Evolutionary conservation across 2,329 filamentous ascomycete species (phyloP), one percentile per base, ranked within the genome.

Genomic region (Paecilomyces dactylethromorphus): DNA sequence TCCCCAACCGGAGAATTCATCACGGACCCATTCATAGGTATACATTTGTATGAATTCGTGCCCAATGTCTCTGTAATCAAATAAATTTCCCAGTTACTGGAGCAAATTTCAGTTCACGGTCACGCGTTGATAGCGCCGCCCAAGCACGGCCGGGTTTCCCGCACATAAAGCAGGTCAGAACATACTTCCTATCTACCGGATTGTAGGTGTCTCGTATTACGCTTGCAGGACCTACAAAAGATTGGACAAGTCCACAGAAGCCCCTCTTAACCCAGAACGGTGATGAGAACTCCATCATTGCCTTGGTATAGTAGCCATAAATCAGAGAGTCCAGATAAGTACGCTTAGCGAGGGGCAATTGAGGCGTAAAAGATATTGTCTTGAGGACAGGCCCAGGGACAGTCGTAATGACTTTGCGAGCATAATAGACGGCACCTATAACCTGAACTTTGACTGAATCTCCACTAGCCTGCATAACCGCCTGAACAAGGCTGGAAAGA

Each of bases 21-120:
- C 76, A 1, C 69, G 63, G 3, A 63, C 58, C 78, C 78, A 80
- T 33, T 77, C 73, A 35, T 74, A 69, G 1, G 64, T 63, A 6
- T 70, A 58, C 57, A 74, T 66, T n/a, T 70, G 59, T 13, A 76
- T 55, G n/a, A 75, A 74, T 12, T 72, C 6, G 5, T 11, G 15
- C n/a, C 4, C 12, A 12, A n/a, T 39, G 3, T 52, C 61, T 0
- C 66, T n/a, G n/a, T 49, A 56, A 3, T 55, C 55, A 35, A 57
- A 65, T 5, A 67, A 52, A 11, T 58, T 54, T 0, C 56, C 55
- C 0, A 67, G 10, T 21, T 69, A 68, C 0, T 66, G n/a, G 15
- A 45, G 39, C 39, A 45, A 45, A 45, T 6, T 45, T 45, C 15
- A 45, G 15, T n/a, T 45, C 39, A 15, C 39, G n/a, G 21, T 45